Conservation (phyloP, 371 early-diverging fungal genomes). For the Mucor sp. region DNA sequence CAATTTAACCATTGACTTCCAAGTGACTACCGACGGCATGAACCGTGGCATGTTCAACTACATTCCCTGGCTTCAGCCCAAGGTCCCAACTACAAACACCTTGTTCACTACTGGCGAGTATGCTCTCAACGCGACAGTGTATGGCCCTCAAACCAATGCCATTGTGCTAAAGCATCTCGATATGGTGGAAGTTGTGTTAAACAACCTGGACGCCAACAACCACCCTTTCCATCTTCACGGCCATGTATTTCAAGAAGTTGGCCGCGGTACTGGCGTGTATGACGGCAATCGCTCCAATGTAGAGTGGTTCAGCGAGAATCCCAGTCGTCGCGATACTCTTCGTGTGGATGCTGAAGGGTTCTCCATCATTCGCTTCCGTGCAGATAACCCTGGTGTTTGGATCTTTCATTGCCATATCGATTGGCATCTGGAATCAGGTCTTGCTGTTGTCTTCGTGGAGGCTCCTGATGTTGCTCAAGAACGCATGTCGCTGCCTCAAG, state of each 20-base stretch:
- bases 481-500: constrained; percentile 46
- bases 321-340: constrained; percentile 59
- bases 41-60: constrained; percentile 85
- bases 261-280: constrained; percentile 50
- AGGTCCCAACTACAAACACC: constrained; percentile 72
- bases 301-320: constrained; percentile 52
- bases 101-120: constrained; percentile 61
- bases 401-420: constrained; percentile 79
- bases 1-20: constrained; percentile 63
- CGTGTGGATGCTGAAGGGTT: constrained; percentile 50
- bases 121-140: constrained; percentile 50
- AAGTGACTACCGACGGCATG: constrained; percentile 70
- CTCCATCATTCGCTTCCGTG: constrained; percentile 57
- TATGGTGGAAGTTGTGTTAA: constrained; percentile 57
- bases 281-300: constrained; percentile 36
- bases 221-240: constrained; percentile 67
- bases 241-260: constrained; percentile 61
- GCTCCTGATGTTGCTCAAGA: constrained; percentile 63
- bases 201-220: constrained; percentile 53
- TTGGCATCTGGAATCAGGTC: constrained; percentile 74
- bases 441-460: constrained; percentile 66
- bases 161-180: constrained; percentile 53
- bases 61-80: constrained; percentile 68
- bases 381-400: constrained; percentile 64
- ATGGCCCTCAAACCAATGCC: constrained; percentile 66